A percentile compares a stretch with the other conserved stretches of the same genome.
These are phyloP conservation scores for Microstroma glucosiphilum DNA, from an alignment of 1,284 basidiomycete species.

Conservation along the genomic window DNA sequence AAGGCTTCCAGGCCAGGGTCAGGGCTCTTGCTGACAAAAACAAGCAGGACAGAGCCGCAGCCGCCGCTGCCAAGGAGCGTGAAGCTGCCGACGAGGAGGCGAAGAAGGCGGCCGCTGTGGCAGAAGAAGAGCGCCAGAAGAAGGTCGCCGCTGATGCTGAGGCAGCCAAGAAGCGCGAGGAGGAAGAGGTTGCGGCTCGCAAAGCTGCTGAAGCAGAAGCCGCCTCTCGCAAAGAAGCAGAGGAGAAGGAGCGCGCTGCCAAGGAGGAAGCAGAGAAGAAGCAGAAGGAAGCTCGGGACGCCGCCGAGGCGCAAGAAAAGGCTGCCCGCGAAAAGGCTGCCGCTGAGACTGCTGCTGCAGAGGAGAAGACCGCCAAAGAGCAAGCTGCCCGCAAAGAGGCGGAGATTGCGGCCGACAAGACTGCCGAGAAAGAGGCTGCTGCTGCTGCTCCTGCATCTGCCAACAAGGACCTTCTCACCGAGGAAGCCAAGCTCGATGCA, in stretches of 20 bases:
- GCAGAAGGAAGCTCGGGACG: conserved; percentile 5
- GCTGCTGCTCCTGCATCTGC: conserved; percentile 3
- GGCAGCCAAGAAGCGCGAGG: conserved; percentile 16
- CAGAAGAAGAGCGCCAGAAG: conserved; percentile 16
- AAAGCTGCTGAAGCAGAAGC: conserved; percentile 27
- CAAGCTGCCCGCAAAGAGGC: conserved; percentile 22
- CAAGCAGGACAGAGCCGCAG: conserved; percentile 30
- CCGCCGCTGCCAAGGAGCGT: conserved; percentile 22
- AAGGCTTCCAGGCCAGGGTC: conserved; percentile 40
- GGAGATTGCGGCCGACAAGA: conserved; percentile 19
- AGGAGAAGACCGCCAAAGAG: conserved; percentile 15
- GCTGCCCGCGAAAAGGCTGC: conserved; percentile 10
- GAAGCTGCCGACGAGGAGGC: conserved; percentile 20
- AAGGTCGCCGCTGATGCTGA: conserved; percentile 19
- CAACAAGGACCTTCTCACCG: background rate
- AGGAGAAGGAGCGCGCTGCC: conserved; percentile 11
- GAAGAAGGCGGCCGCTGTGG: conserved; percentile 21
- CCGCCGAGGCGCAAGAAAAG: conserved; percentile 6
- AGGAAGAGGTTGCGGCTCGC: conserved; percentile 15
- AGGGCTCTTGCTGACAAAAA: conserved; percentile 31
- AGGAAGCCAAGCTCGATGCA: conserved; percentile 10
- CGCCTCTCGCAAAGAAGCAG: conserved; percentile 22
- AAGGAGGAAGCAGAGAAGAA: conserved; percentile 11
- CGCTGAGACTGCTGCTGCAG: conserved; percentile 23
- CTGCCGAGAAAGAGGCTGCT: conserved; percentile 19